Evolutionary conservation across 1,139 yeast species (phyloP), one percentile per base, ranked within the genome.

Genomic region (Pichia norvegensis): DNA sequence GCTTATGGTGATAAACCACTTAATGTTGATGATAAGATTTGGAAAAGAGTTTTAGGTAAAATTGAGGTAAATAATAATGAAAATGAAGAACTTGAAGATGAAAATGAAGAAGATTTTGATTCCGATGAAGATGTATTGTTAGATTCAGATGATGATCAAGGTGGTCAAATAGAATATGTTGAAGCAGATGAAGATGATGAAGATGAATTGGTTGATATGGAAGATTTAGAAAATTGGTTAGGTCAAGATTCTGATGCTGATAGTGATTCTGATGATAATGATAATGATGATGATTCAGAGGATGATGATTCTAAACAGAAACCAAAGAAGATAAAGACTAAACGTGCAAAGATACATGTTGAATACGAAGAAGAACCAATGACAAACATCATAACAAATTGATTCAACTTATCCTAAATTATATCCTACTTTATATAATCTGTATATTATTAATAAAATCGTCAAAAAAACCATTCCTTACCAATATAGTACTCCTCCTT

Each of bases 1-100:
- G 97, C 97, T 7, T 92, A 92, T 61, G 98, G 98, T 52, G 97
- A 92, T 61, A 86, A 90, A 65, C 98, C 98, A 48, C 73, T 92
- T 62, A 92, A 92, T 61, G 98, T 92, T 39, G 97, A 92, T 59
- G 97, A 90, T 61, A 82, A 81, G 68, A 80, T 92, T 52, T 92
- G 98, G 98, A 83, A 84, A 74, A 86, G 81, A 69, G 95, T 92
- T 23, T 76, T 92, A 69, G 87, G 92, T 55, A 79, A 77, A 54
- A 81, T 82, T 57, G 81, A 76, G 52, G 76, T 74, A 43, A 68
- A 68, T 41, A 76, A 75, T 44, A 68, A 68, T 42, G 72, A 73
- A 59, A 81, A 79, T 46, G 78, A 77, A 39, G 87, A 81, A n/a
- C n/a, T n/a, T 46, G 77, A 75, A 45, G 81, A 74, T 43, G 45